phyloP scores from a whole-genome alignment of 2,329 filamentous ascomycete species.

The Trichoderma harzianum region DNA sequence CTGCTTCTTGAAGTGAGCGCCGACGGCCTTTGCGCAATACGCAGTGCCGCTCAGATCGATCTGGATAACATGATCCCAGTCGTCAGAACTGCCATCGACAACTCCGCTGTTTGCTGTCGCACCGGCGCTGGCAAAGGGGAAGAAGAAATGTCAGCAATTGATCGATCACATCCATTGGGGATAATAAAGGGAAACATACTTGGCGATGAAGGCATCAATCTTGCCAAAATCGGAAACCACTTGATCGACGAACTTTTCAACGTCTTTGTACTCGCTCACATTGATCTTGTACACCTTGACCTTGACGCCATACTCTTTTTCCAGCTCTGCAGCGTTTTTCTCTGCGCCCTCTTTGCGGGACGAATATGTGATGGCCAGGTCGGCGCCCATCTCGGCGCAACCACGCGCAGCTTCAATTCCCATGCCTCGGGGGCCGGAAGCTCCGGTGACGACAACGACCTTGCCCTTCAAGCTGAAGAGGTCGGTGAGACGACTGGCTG shows the following conservation, averaged over 20 bases:
- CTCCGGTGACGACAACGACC: conserved; percentile 68
- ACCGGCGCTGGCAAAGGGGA: conserved; percentile 47
- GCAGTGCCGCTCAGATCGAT: conserved; percentile 67
- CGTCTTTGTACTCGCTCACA: conserved; percentile 49
- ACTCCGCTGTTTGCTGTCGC: conserved; percentile 66
- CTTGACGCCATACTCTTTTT: conserved; percentile 64
- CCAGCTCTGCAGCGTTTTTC: conserved; percentile 63
- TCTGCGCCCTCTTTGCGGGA: conserved; percentile 65
- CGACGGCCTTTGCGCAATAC: conserved; percentile 63
- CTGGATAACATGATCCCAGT: conserved; percentile 62
- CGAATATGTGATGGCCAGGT: conserved; percentile 69
- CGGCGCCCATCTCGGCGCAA: conserved; percentile 67
- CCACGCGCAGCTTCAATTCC: conserved; percentile 67
- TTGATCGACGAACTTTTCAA: conserved; percentile 55
- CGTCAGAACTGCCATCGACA: conserved; percentile 63
- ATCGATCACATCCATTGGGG: too few relatives aligned
- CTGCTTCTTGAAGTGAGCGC: conserved; percentile 60
- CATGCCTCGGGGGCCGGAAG: conserved; percentile 67
- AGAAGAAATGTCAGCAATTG: neutral
- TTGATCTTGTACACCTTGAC: conserved; percentile 60
- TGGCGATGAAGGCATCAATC: conserved; percentile 72
- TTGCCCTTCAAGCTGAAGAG: conserved; percentile 72
- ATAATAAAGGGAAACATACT: conserved; percentile 58
- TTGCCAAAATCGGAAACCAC: conserved; percentile 71
- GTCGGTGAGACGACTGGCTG: conserved; percentile 56